Percentiles rank a stretch among this genome's conserved stretches.
Evolutionary conservation across 2,329 filamentous ascomycete genomes (phyloP).

Genomic region (Geoglossum cookeanum): DNA sequence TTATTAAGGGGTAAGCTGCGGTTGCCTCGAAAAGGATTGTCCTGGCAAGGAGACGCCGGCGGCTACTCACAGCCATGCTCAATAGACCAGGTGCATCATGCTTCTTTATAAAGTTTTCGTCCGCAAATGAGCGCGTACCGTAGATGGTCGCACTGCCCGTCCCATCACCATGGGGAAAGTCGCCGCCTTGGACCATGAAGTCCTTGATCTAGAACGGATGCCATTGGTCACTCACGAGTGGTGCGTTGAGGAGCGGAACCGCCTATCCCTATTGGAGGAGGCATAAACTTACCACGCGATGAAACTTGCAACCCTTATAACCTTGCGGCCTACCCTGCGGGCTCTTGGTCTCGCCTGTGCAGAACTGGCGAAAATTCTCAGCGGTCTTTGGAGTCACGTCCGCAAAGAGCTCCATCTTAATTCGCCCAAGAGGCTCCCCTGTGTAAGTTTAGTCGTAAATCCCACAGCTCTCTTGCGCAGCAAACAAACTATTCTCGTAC

Average conservation of each 20-base stretch:
- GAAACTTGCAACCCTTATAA: slow-evolving; percentile 89
- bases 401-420: slow-evolving; percentile 81
- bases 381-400: slow-evolving; percentile 71
- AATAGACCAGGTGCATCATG: slow-evolving; percentile 67
- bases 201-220: slow-evolving; percentile 52
- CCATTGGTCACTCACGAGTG: not conserved
- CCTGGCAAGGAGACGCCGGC: not conserved
- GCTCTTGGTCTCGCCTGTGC: slow-evolving; percentile 80
- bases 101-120: slow-evolving; percentile 72
- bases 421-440: slow-evolving; percentile 73
- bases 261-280: not conserved
- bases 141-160: slow-evolving; percentile 81
- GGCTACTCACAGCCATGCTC: slow-evolving; percentile 69
- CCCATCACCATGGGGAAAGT: slow-evolving; percentile 86
- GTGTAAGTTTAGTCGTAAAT: not conserved
- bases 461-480: no score
- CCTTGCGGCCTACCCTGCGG: slow-evolving; percentile 60
- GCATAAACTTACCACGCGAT: slow-evolving; percentile 54
- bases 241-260: not conserved
- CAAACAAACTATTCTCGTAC: not conserved
- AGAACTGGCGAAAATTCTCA: slow-evolving; percentile 95
- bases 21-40: not conserved
- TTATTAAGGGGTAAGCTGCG: not conserved
- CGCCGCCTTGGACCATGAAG: slow-evolving; percentile 96
- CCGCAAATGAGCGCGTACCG: slow-evolving; percentile 63